A percentile compares a stretch with the other conserved stretches of the same genome.
phyloP scores from a whole-genome alignment of 83 land plant species.

The Isoetes engelmannii region DNA sequence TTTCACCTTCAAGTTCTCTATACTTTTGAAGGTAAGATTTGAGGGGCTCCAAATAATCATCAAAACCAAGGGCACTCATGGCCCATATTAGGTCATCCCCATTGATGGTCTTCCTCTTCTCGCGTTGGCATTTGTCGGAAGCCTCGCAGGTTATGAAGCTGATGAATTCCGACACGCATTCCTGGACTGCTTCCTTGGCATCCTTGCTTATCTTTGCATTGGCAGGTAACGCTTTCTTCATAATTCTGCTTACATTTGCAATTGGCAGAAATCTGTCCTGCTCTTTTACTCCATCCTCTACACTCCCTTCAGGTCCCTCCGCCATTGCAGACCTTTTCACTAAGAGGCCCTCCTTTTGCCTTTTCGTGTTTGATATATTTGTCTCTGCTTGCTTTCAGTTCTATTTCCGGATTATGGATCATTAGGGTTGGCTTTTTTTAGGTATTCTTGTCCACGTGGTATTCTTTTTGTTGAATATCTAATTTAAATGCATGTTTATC shows the following conservation, averaged over 20 bases:
- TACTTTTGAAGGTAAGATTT: conserved; percentile 21
- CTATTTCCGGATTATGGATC: too few species aligned
- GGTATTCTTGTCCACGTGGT: too few species aligned
- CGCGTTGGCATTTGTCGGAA: conserved; percentile 26
- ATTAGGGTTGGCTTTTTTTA: too few species aligned
- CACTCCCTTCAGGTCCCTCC: too few species aligned
- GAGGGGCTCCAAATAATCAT: conserved; percentile 21
- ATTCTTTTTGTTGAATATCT: too few species aligned
- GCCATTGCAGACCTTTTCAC: too few species aligned
- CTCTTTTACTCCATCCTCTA: conserved; percentile 1
- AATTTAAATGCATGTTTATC: too few species aligned
- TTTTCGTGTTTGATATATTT: too few species aligned
- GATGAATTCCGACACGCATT: conserved; percentile 28
- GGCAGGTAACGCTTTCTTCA: conserved; percentile 25
- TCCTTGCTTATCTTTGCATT: conserved; percentile 27
- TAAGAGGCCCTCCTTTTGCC: too few species aligned
- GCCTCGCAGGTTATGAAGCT: conserved; percentile 28
- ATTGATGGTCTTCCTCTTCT: conserved; percentile 30
- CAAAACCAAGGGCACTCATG: conserved; percentile 25
- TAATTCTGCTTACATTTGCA: conserved; percentile 25
- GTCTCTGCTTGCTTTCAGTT: too few species aligned
- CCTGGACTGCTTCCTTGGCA: conserved; percentile 26
- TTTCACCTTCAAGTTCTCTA: conserved; percentile 18
- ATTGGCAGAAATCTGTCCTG: conserved; percentile 25
- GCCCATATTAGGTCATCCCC: conserved; percentile 29